Base-by-base conservation (phyloP, 805 yeast species). In the Barnettozyma vustinii region DNA sequence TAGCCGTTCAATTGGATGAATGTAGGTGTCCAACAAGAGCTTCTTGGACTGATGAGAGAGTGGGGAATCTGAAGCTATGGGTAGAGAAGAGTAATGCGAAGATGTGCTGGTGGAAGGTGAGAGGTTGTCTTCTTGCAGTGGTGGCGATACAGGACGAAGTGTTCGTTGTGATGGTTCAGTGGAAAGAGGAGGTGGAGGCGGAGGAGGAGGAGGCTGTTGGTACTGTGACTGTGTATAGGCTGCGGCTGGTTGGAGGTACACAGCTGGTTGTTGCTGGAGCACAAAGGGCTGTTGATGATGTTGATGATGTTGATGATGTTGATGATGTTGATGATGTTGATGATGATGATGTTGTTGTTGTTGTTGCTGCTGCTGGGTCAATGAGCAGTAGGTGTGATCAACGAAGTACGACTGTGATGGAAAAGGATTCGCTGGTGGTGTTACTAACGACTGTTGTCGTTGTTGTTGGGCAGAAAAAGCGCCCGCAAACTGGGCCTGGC, bases 1-100 rank as follows among this genome's bases (percentile, higher is more conserved):
- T 9, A 45, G 20, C 5, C 12, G 33, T n/a, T 45, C 49, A n/a
- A 49, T 49, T 8, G 52, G 52, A 37, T 49, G 52, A 21, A 49
- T 41, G 26, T 45, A 45, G 1, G 26, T 25, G 21, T 48, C 44
- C 20, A 45, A 0, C 8, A 45, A 21, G 13, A 35, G 10, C 37
- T 26, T 42, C 27, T 18, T 42, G 3, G 45, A 32, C 5, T 9
- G 30, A 6, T 37, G 4, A 7, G 42, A 5, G 5, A 41, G 41
- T 26, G 37, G 16, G 12, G 49, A n/a, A 10, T 19, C 26, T 21
- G 26, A 36, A 18, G 39, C 21, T 18, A 21, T 18, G 15, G 39
- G 18, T 5, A 15, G 6, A 9, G 16, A 15, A 4, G 16, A 15
- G 33, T 13, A 13, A 13, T 12, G 33, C n/a, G 33, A 30, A 15